Evolutionary conservation across 2,329 filamentous ascomycete genomes (phyloP), one percentile per base, ranked within the genome.

Genomic region (Cytospora leucostoma): DNA sequence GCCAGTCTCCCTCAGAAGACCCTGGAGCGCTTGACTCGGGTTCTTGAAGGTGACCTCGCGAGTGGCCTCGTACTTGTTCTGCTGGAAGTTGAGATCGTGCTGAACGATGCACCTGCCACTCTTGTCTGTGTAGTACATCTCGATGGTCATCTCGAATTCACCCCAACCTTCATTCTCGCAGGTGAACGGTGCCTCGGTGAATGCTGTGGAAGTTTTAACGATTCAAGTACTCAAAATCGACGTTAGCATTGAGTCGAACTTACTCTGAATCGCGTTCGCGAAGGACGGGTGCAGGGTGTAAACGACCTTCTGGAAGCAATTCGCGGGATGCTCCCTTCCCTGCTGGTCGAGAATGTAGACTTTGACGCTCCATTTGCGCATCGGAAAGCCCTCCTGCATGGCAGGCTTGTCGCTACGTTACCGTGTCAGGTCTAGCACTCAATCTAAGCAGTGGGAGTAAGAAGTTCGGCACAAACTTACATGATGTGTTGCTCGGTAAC

Each of bases 151-250:
- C 74, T 98, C 95, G 75, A 99, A 99, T 79, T 98, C 95, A 72
- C 95, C 95, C 95, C 95, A 99, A 70, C 95, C 95, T 78, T 97
- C 91, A 77, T 99, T 96, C 67, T 87, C 82, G 77, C 96, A 96
- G 68, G 84, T 84, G 80, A 98, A 99, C 0, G 95, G 95, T 0
- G 93, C 86, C 68, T 90, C 88, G 73, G 88, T 89, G 80, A 97
- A 90, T 32, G 86, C 91, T 95, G 69, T 7, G 38, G 15, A 35
- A 17, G 37, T 49, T 2, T 71, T 56, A 71, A 67, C 65, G 66
- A 62, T 17, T 21, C 21, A 38, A 7, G 51, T 19, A 37, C 34
- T 59, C 54, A 52, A n/a, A 4, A 27, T 27, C 27, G 38, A 35
- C 19, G 40, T 17, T 15, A 8, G 15, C 8, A 2, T 10, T 47